A percentile compares a stretch with the other conserved stretches of the same genome.
Evolutionary conservation across 768 basidiomycete species (phyloP).

Genomic region (Asterophora lycoperdoides): DNA sequence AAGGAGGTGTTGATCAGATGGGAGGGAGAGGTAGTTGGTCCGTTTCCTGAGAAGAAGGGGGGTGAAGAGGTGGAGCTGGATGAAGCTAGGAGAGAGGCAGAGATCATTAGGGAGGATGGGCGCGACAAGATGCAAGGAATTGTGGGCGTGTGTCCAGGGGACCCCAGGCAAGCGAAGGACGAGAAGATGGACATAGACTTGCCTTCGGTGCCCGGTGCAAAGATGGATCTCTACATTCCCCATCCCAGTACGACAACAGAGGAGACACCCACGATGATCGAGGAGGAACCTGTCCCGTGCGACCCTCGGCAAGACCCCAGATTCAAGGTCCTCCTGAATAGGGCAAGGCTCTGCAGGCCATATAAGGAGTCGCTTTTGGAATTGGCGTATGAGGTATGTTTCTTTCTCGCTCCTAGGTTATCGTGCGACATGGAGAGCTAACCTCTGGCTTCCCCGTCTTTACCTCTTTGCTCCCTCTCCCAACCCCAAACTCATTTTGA

Average conservation of each 20-base stretch:
- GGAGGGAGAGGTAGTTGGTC: conserved; percentile 49
- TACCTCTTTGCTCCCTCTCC: neutral
- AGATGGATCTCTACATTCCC: neutral
- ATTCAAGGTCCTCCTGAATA: conserved; percentile 14
- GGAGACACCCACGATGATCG: conserved; percentile 18
- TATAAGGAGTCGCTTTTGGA: conserved; percentile 36
- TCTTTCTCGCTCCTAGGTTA: neutral
- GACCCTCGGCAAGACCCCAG: conserved; percentile 56
- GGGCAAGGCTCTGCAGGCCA: conserved; percentile 17
- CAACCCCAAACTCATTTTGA: too few species aligned
- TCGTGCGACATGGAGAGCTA: neutral
- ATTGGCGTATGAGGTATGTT: conserved; percentile 51
- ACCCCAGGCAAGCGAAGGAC: neutral
- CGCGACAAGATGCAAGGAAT: neutral
- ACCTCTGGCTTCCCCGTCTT: neutral
- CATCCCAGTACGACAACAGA: neutral
- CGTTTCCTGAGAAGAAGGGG: conserved; percentile 16
- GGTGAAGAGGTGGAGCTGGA: conserved; percentile 3
- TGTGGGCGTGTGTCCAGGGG: neutral
- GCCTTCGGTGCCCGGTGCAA: too few species aligned
- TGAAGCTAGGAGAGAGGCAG: neutral
- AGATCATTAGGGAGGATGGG: neutral
- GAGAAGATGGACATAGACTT: too few species aligned
- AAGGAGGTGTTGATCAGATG: conserved; percentile 29
- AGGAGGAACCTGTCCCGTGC: conserved; percentile 33